phyloP scores from a whole-genome alignment of 257 asterid genomes.

The Forsythia suspensa region DNA sequence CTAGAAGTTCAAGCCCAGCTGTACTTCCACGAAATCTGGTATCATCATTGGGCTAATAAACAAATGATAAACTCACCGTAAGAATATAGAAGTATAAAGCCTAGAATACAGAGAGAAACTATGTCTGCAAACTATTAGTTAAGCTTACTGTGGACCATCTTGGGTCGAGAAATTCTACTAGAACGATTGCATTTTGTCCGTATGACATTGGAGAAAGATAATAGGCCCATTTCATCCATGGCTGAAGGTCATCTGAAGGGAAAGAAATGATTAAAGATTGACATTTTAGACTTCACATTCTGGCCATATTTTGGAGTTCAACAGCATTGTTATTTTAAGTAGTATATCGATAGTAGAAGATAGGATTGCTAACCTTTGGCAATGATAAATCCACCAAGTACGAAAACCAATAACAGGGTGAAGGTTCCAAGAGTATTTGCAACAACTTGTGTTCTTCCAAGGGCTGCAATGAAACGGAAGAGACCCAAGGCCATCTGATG shows the following conservation, averaged over 20 bases:
- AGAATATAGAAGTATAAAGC: background rate
- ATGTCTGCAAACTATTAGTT: background rate
- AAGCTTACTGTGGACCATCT: constrained; percentile 58
- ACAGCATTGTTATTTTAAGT: background rate
- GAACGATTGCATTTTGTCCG: constrained; percentile 60
- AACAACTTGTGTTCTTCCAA: constrained; percentile 72
- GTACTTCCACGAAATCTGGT: constrained; percentile 45
- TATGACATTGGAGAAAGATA: constrained; percentile 73
- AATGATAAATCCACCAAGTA: constrained; percentile 74
- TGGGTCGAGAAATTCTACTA: constrained; percentile 66
- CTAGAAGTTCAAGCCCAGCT: constrained; percentile 55
- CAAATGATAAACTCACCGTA: background rate
- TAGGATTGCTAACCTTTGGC: constrained; percentile 51
- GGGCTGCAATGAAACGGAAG: constrained; percentile 69
- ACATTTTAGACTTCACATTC: constrained; percentile 8
- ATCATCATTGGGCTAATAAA: constrained; percentile 43
- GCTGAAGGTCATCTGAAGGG: constrained; percentile 65
- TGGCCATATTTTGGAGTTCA: background rate
- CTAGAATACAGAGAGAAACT: background rate
- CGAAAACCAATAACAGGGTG: constrained; percentile 58
- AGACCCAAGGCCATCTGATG: constrained; percentile 82
- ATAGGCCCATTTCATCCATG: constrained; percentile 83
- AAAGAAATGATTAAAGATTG: background rate
- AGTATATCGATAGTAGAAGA: background rate
- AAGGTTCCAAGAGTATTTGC: constrained; percentile 73